Evolutionary conservation across 192 early-diverging fungal species (phyloP).

Genomic region (Coemansia sp.): DNA sequence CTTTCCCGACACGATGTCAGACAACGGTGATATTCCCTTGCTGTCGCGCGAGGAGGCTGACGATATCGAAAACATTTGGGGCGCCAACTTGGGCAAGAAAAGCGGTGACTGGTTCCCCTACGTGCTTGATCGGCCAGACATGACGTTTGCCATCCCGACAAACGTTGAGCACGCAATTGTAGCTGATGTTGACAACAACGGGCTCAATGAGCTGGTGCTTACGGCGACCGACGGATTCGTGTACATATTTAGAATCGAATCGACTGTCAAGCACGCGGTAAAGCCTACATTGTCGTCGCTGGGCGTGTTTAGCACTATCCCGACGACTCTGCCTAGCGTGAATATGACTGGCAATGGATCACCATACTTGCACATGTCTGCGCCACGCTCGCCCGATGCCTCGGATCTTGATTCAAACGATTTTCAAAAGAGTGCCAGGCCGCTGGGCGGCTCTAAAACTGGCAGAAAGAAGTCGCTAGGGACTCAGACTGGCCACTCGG

Average conservation of each 20-base stretch:
- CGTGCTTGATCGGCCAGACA: conserved; percentile 49
- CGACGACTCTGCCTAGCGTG: conserved; percentile 42
- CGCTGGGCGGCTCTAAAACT: neutral
- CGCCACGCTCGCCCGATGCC: conserved; percentile 50
- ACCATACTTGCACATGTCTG: conserved; percentile 56
- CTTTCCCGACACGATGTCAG: conserved; percentile 30
- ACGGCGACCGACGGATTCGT: conserved; percentile 58
- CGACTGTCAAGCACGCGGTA: conserved; percentile 41
- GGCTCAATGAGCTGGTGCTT: conserved; percentile 58
- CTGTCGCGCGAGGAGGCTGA: conserved; percentile 44
- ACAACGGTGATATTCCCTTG: conserved; percentile 21
- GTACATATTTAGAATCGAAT: conserved; percentile 54
- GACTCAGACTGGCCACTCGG: neutral
- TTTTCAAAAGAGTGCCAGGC: conserved; percentile 6
- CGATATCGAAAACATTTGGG: conserved; percentile 57
- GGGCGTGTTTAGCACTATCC: conserved; percentile 44
- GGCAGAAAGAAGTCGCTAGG: neutral
- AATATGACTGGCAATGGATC: conserved; percentile 51
- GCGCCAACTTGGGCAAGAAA: conserved; percentile 52
- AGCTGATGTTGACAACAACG: conserved; percentile 54
- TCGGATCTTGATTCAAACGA: conserved; percentile 45
- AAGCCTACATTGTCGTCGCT: conserved; percentile 43
- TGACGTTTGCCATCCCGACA: conserved; percentile 52
- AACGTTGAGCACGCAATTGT: conserved; percentile 59
- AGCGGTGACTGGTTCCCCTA: conserved; percentile 59